These are phyloP conservation scores for Rhizopogon vinicolor DNA, from an alignment of 768 basidiomycete genomes.

Conservation along the genomic window DNA sequence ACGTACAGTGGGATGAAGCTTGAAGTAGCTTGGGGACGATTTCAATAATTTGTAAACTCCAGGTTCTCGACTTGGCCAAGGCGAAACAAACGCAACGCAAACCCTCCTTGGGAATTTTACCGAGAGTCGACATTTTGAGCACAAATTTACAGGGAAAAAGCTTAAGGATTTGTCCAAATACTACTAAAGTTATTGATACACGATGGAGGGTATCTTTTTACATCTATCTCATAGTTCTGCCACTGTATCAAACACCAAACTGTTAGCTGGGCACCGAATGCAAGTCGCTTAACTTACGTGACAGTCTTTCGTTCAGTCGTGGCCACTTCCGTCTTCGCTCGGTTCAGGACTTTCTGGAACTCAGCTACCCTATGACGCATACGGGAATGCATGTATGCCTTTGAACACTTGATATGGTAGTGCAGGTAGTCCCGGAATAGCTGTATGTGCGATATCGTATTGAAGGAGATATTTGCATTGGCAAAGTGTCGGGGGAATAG, in stretches of 20 bases:
- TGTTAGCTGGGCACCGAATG: constrained; percentile 5
- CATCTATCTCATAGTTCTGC: constrained; percentile 42
- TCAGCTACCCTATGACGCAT: constrained; percentile 93
- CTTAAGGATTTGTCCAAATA: background rate
- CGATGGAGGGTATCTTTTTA: background rate
- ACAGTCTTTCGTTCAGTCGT: constrained; percentile 87
- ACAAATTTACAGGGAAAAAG: constrained; percentile 19
- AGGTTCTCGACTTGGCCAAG: constrained; percentile 1
- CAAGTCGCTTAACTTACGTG: constrained; percentile 44
- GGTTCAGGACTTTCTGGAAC: constrained; percentile 93
- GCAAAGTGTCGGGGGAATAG: constrained; percentile 95
- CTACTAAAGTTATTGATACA: background rate
- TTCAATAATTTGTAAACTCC: background rate
- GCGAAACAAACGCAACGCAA: background rate
- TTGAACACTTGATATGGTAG: constrained; percentile 98
- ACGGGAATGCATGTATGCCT: constrained; percentile 98
- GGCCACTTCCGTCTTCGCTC: constrained; percentile 90
- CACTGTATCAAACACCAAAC: constrained; percentile 30
- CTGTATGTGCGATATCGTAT: constrained; percentile 92
- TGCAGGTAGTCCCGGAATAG: constrained; percentile 98
- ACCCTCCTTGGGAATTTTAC: constrained; percentile 11
- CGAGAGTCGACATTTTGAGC: constrained; percentile 4
- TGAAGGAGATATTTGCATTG: constrained; percentile 58
- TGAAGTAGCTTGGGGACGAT: background rate
- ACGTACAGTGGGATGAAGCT: background rate